Conservation (phyloP, 352 stramenopile genomes). For the Globisporangium radiosum region DNA sequence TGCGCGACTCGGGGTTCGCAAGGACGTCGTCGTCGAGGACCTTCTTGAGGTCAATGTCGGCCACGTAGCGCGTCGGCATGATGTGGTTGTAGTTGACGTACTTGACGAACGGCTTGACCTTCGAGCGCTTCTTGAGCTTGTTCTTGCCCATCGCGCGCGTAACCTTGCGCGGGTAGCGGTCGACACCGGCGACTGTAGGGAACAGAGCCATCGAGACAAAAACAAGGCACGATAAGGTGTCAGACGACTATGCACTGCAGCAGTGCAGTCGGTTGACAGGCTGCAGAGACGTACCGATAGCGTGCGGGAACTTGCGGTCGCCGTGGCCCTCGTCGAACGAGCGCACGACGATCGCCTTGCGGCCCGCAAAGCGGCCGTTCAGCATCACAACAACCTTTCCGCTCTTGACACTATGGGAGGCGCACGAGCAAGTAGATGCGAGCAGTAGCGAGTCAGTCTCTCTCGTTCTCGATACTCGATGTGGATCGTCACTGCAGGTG, state of each 20-base stretch:
- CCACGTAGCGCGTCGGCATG: constrained; percentile 98
- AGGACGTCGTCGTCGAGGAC: constrained; percentile 90
- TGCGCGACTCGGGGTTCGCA: constrained; percentile 69
- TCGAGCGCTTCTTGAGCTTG: constrained; percentile 96
- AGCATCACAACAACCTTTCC: constrained; percentile 99
- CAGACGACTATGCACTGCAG: not conserved
- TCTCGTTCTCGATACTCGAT: no score
- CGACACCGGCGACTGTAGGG: constrained; percentile 89
- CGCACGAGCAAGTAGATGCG: constrained; percentile 12
- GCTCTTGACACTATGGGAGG: constrained; percentile 87
- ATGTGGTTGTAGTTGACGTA: constrained; percentile 99
- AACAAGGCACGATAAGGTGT: not conserved
- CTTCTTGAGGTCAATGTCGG: constrained; percentile 99
- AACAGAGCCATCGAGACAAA: not conserved
- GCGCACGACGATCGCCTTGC: constrained; percentile 99
- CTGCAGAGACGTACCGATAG: constrained; percentile 66
- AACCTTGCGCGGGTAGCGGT: constrained; percentile 95
- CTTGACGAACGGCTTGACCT: constrained; percentile 99
- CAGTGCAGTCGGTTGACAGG: no score
- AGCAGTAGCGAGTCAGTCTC: no score
- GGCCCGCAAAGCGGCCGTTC: constrained; percentile 97
- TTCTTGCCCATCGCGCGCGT: constrained; percentile 95
- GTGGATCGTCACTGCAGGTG: no score
- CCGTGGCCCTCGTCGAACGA: constrained; percentile 95
- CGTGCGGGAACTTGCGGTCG: constrained; percentile 97